Evolutionary conservation across 2,329 filamentous ascomycete genomes (phyloP), one percentile per base, ranked within the genome.

Genomic region (Zalaria sp.): DNA sequence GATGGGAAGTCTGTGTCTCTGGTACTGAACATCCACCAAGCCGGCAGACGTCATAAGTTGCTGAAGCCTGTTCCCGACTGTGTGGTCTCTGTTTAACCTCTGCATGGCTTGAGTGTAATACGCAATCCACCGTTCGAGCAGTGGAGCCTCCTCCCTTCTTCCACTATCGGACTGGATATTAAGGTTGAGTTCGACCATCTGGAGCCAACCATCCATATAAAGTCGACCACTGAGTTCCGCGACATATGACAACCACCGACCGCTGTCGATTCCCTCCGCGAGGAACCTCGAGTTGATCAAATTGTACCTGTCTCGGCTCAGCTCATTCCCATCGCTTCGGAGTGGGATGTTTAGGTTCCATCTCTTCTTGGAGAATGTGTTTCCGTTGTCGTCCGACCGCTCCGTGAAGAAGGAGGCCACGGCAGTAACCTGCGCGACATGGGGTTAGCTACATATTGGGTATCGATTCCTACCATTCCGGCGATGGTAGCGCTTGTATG

Each of bases 121-220:
- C 18, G 47, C 45, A 48, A 55, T 60, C 62, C 62, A 65, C 36
- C 53, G 51, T 27, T 52, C 51, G 7, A 64, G 44, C 5, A 56
- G 56, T 35, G 58, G 57, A 6, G 56, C 39, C 9, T 79, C 71
- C 7, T 75, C 79, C 51, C 91, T 64, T n/a, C 75, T 77, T 4
- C 86, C 86, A 52, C 84, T 93, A 51, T 89, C 78, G 1, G 85
- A 93, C 58, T 93, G 88, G 26, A 84, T 78, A 49, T 86, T 85
- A 58, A 80, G 81, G 54, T 93, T 86, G 52, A 88, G 74, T 56
- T 94, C 88, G n/a, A 84, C 75, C 72, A 93, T 79, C 55, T 94
- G 86, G 45, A 83, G 73, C 85, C 86, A 94, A 1, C 88, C 87
- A 2, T 79, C 81, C 4, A 78, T 80, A 39, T 76, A 80, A 47